Base-by-base conservation (phyloP, 208 protist species). In the Kentomonas sorsogonicus region DNA sequence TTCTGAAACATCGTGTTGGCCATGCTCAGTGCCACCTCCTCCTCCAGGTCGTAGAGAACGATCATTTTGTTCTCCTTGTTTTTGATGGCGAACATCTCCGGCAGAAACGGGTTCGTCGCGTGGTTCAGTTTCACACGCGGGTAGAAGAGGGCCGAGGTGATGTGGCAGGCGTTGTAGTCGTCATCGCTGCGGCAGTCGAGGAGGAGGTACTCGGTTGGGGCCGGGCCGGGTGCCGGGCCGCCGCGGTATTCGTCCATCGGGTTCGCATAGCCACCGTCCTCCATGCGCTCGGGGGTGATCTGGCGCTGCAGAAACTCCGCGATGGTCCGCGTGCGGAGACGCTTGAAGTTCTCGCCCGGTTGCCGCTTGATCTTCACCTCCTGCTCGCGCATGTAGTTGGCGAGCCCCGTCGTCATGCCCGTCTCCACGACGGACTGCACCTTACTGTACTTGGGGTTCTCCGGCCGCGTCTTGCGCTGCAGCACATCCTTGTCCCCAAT, bases 11-110 rank as follows among this genome's bases (percentile, higher is more conserved):
- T 57, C 15, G 72, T 60, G 38, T 78, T 89, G 1, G 68, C 87
- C 15, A 94, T 53, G 29, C 61, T 52, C 23, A 73, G 44, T 25
- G 73, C 84, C 7, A 64, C 46, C 50, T 85, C 76, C 56, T 94
- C 91, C 45, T 93, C 88, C 15, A 93, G 33, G 44, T 95, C 88
- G 63, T 96, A 96, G n/a, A 94, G 53, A 2, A 94, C 75, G 40
- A 96, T 84, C 23, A 80, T 29, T 48, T 86, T 85, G 25, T 82
- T 78, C 1, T 78, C 73, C 62, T 91, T 95, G 71, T 96, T 96
- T 57, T 93, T 93, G 60, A 89, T 79, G 7, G 70, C 48, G 68
- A 80, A 91, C 74, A 96, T 90, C 55, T 93, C 86, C 0, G 83
- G 70, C 38, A 88, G 52, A 64, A 93, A 86, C 0, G 86, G 85